These are phyloP conservation scores for Trichophaea hybrida DNA, from an alignment of 2,329 filamentous ascomycete species.

Conservation along the genomic window DNA sequence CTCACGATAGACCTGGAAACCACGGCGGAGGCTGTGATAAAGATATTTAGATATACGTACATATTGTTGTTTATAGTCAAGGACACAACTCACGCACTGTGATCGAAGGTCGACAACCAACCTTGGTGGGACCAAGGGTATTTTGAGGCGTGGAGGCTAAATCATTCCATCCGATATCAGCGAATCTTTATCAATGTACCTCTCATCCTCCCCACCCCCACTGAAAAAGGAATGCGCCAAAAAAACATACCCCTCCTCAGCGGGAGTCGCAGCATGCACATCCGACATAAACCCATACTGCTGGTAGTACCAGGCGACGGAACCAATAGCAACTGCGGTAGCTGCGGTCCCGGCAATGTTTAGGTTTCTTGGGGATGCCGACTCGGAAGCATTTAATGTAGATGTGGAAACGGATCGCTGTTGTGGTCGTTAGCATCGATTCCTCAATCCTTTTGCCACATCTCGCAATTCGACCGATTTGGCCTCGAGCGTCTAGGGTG, in stretches of 20 bases:
- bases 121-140: constrained; percentile 95
- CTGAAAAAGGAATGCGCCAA: constrained; percentile 6
- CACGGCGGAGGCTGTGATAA: constrained; percentile 66
- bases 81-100: constrained; percentile 62
- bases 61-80: constrained; percentile 17
- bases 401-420: constrained; percentile 51
- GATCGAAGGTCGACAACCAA: constrained; percentile 91
- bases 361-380: constrained; percentile 63
- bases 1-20: constrained; percentile 98
- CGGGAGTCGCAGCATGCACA: constrained; percentile 76
- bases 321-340: constrained; percentile 72
- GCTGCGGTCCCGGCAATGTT: constrained; percentile 78
- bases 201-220: neutral
- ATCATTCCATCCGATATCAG: constrained; percentile 25
- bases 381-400: constrained; percentile 43
- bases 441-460: constrained; percentile 29
- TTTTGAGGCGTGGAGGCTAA: constrained; percentile 73
- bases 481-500: constrained; percentile 17
- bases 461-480: constrained; percentile 29
- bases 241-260: constrained; percentile 87
- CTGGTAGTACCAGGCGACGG: constrained; percentile 94
- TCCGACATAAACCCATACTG: constrained; percentile 62
- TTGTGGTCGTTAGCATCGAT: constrained; percentile 32
- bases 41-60: constrained; percentile 26
- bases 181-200: neutral